Evolutionary conservation across 75 land plant species (phyloP), one percentile per base, ranked within the genome.

Genomic region (Gnetum montanum): DNA sequence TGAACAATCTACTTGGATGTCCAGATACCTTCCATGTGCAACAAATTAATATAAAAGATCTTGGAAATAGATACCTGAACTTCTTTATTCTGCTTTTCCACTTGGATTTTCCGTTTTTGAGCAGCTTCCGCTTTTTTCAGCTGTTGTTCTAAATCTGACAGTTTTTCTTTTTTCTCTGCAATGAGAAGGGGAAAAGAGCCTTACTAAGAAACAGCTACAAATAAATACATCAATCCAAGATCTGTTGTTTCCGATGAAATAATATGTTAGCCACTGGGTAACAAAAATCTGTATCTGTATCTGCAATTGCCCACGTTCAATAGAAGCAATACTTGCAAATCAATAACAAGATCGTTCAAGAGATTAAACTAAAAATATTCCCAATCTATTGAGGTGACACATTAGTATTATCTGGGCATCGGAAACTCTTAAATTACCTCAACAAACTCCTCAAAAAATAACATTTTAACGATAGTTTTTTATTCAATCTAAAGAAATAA

Each of bases 61-160:
- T n/a, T n/a, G n/a, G n/a, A n/a, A n/a, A 29, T 47, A 46, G 38
- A 94, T 41, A 41, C 43, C 96, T 94, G 85, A 63, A 78, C 77
- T 31, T 90, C 96, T 49, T 71, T 74, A 26, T 78, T 81, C 55
- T 81, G 75, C 64, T 83, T 95, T 62, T 95, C 99, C 11, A 80
- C 79, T 75, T 90, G 97, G 68, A 77, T 70, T 59, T 65, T 78
- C 18, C 99, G 80, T 47, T 78, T 78, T 57, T 79, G 77, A 59
- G 84, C 84, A 36, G 97, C 99, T 62, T 86, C 99, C 10, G 83
- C 83, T 71, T 78, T 95, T 74, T 90, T 95, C 36, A 83, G 61
- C 51, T 82, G 97, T 38, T 76, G 78, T 63, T 95, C 99, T 23
- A 72, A 78, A 34, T 95, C 97, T 56, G 91, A 61, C 8, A 95